Percentiles rank a stretch among this genome's conserved stretches.
These are phyloP conservation scores for Quercus tomentella DNA, from an alignment of 331 rosid genomes.

Conservation along the genomic window DNA sequence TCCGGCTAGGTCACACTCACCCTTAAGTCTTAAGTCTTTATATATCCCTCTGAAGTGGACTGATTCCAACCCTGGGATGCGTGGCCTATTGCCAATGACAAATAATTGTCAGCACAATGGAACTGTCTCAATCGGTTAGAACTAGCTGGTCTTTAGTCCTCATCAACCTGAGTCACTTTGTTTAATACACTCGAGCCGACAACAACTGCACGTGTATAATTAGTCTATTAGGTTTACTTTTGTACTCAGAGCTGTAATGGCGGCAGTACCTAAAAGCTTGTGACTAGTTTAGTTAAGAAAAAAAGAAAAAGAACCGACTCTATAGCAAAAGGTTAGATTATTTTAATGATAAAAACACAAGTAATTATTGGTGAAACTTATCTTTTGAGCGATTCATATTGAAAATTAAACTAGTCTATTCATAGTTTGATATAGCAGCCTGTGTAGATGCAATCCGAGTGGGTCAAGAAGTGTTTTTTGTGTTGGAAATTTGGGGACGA, in stretches of 20 bases:
- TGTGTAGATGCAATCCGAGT: no score
- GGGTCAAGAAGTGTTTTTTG: no score
- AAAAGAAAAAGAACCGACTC: no score
- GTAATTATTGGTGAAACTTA: no score
- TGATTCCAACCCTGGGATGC: constrained; percentile 10
- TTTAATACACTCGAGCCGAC: neutral
- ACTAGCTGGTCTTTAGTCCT: constrained; percentile 18
- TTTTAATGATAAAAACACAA: no score
- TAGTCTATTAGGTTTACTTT: neutral
- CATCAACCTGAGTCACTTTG: neutral
- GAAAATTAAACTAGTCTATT: no score
- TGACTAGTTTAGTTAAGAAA: no score
- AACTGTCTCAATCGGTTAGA: constrained; percentile 4
- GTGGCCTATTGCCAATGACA: constrained; percentile 6
- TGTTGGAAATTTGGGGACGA: no score
- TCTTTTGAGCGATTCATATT: no score
- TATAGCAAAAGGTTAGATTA: no score
- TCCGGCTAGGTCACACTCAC: neutral
- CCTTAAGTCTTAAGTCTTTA: no score
- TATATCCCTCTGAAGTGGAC: constrained; percentile 6
- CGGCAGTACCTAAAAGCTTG: neutral
- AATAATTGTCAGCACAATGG: neutral
- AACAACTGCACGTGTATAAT: neutral
- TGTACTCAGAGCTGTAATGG: neutral
- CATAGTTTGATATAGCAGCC: no score